Evolutionary conservation across 2,329 filamentous ascomycete species (phyloP).

Genomic region (Aspergillus fischeri): DNA sequence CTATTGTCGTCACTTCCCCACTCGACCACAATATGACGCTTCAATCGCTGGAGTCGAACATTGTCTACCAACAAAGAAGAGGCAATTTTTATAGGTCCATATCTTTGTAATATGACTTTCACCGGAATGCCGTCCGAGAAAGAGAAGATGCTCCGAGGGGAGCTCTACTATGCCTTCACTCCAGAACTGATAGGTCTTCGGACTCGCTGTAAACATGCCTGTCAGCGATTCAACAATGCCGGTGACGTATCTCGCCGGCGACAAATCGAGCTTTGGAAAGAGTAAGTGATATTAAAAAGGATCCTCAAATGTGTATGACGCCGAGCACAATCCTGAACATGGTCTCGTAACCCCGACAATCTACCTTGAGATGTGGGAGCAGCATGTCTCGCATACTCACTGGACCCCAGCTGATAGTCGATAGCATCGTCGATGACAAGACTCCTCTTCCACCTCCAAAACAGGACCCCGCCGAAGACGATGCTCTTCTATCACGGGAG

Average conservation of each 20-base stretch:
- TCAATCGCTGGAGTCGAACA: not conserved
- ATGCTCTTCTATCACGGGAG: conserved; percentile 58
- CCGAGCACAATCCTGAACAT: not conserved
- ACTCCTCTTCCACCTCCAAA: conserved; percentile 59
- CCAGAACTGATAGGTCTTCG: conserved; percentile 63
- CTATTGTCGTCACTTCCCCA: not conserved
- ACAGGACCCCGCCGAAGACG: conserved; percentile 59
- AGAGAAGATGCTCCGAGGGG: conserved; percentile 58
- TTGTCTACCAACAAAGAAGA: conserved; percentile 1
- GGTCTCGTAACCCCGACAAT: not conserved
- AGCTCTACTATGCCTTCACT: conserved; percentile 71
- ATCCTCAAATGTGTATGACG: not conserved
- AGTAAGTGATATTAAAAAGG: conserved; percentile 50
- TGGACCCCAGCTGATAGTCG: conserved; percentile 2
- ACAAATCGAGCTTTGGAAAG: conserved; percentile 64
- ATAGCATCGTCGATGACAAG: conserved; percentile 60
- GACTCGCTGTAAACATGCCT: conserved; percentile 59
- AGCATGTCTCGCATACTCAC: not conserved
- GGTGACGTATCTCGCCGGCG: conserved; percentile 58
- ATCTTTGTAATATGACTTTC: not conserved
- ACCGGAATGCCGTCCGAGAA: conserved; percentile 14
- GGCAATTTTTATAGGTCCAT: conserved; percentile 10
- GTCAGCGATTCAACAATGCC: conserved; percentile 60
- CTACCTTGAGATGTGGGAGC: not conserved
- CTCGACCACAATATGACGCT: not conserved